Conservation (phyloP, 202 grass and related monocot species). For the Schoenoplectus tabernaemontani region DNA sequence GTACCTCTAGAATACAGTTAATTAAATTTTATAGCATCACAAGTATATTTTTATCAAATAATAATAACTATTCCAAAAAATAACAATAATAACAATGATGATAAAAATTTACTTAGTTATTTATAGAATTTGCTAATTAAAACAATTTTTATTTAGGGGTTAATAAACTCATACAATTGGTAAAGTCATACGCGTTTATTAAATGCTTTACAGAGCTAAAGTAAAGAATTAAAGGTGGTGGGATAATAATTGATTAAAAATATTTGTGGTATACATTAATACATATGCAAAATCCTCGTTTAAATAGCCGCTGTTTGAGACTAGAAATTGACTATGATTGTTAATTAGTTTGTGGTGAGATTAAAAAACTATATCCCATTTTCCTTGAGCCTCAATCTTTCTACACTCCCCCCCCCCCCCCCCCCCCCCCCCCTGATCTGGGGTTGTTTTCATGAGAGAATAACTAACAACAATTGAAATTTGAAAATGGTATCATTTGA, state of each 20-base stretch:
- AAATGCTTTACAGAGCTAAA: background rate
- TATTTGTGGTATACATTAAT: background rate
- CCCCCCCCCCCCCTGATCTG: background rate
- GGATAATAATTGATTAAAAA: background rate
- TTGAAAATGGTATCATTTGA: conserved; percentile 7
- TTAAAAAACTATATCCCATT: background rate
- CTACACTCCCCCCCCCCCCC: no score
- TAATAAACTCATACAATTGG: no score
- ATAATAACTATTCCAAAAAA: no score
- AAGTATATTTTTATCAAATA: no score
- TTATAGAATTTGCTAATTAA: no score
- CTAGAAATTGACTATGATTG: background rate
- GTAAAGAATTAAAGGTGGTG: background rate
- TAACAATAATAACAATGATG: no score
- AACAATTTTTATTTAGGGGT: no score
- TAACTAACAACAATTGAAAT: background rate
- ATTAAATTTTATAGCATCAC: no score
- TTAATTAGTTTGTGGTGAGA: background rate
- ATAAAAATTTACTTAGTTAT: no score
- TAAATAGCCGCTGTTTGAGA: background rate
- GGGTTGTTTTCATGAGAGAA: background rate
- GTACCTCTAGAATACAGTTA: no score
- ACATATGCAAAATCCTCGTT: background rate
- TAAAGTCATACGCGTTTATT: no score
- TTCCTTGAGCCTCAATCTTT: conserved; percentile 5